Evolutionary conservation across 2,329 filamentous ascomycete species (phyloP).

Genomic region (Alternaria atra): DNA sequence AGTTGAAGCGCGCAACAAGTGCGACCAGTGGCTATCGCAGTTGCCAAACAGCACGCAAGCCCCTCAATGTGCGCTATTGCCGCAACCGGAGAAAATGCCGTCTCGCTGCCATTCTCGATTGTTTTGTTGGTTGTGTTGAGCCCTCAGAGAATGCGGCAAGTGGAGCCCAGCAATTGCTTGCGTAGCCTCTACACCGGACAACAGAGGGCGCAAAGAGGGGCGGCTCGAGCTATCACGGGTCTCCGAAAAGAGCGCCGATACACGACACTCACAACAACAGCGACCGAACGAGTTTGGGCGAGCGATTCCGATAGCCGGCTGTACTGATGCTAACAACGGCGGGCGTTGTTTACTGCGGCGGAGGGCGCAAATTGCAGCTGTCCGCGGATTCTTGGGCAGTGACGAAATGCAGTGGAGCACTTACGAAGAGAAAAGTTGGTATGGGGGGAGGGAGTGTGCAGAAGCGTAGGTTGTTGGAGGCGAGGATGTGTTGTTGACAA

Average conservation of each 20-base stretch:
- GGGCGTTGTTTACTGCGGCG: conserved; percentile 29
- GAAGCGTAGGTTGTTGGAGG: conserved; percentile 20
- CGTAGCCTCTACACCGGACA: conserved; percentile 30
- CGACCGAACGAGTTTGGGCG: conserved; percentile 15
- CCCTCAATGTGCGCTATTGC: conserved; percentile 29
- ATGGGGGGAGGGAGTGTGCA: conserved; percentile 20
- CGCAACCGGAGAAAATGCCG: conserved; percentile 17
- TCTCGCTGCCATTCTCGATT: background rate
- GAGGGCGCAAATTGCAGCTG: conserved; percentile 41
- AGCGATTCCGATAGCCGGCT: conserved; percentile 19
- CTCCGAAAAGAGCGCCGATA: conserved; percentile 21
- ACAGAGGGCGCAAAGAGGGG: conserved; percentile 43
- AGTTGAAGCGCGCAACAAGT: conserved; percentile 22
- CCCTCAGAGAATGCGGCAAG: conserved; percentile 9
- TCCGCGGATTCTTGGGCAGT: conserved; percentile 33
- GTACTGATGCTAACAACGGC: conserved; percentile 32
- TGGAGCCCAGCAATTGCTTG: conserved; percentile 26
- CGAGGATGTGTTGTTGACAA: conserved; percentile 25
- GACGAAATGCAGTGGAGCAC: conserved; percentile 41
- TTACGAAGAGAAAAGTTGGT: conserved; percentile 38
- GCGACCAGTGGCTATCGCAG: conserved; percentile 20
- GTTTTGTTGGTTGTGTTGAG: background rate
- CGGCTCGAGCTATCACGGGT: conserved; percentile 29
- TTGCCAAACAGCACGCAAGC: conserved; percentile 25
- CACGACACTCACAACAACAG: conserved; percentile 18